A percentile compares a stretch with the other conserved stretches of the same genome.
Evolutionary conservation across 2,329 filamentous ascomycete species (phyloP).

Genomic region (Coniochaeta sp.): DNA sequence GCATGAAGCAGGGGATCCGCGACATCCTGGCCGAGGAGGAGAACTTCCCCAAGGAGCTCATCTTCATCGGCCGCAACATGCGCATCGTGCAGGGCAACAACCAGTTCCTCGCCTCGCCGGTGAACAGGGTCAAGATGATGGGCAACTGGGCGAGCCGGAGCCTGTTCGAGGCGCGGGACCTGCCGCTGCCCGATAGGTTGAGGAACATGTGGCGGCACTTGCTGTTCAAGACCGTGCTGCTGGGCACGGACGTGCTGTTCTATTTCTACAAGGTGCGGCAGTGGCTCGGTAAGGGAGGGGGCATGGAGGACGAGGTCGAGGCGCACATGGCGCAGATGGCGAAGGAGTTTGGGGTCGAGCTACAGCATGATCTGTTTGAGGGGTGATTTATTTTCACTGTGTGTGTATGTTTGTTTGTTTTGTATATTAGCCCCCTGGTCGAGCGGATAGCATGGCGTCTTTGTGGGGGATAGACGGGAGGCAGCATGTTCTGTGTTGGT

Average conservation of each 20-base stretch:
- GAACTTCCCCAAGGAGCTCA: conserved; percentile 83
- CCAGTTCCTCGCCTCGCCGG: conserved; percentile 80
- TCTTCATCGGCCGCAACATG: conserved; percentile 88
- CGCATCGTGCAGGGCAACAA: conserved; percentile 92
- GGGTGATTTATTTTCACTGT: conserved; percentile 43
- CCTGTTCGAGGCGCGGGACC: conserved; percentile 65
- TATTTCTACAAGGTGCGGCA: conserved; percentile 75
- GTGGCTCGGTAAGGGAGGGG: conserved; percentile 65
- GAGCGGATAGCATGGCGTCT: neutral
- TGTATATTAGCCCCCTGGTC: neutral
- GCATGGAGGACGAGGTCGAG: conserved; percentile 95
- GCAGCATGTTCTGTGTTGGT: no score
- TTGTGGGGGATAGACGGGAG: no score
- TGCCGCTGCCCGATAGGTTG: conserved; percentile 55
- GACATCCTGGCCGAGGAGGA: conserved; percentile 76
- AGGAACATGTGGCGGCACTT: conserved; percentile 69
- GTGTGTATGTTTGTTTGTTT: neutral
- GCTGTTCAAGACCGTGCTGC: conserved; percentile 72
- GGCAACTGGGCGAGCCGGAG: conserved; percentile 83
- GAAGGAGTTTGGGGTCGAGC: conserved; percentile 83
- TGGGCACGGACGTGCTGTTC: conserved; percentile 74
- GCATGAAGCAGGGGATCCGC: conserved; percentile 62
- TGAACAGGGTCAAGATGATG: conserved; percentile 91
- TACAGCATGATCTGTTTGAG: conserved; percentile 84
- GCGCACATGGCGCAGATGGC: conserved; percentile 80